Base-by-base conservation (phyloP, 306 rosid genomes). In the Astragalus glycyphyllos region DNA sequence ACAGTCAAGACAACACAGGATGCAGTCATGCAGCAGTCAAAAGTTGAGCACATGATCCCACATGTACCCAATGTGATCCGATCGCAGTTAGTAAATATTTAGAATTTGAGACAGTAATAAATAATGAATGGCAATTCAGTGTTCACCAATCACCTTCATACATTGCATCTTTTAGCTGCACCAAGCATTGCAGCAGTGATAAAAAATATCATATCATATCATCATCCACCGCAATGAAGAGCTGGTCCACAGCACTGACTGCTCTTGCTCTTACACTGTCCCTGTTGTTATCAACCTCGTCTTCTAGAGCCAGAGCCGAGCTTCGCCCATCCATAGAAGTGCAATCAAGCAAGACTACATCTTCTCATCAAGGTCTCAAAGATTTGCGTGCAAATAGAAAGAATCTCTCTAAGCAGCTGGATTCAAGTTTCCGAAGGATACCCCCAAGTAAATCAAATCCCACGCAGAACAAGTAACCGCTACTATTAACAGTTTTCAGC, bases 401-500 rank as follows among this genome's bases (percentile, higher is more conserved):
- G 80, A 74, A 45, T 59, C 82, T 82, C 48, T 67, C 80, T 7
- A 72, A 82, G 87, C 77, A 78, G 76, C 65, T 77, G 49, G 69
- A 62, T 47, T 78, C 93, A 0, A 44, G 85, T 68, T 87, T 87
- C 69, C 72, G 87, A 72, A 79, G 59, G 64, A 87, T 87, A 47
- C 92, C 92, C 12, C 92, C 87, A 44, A 85, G 84, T 75, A 67
- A 58, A 38, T 77, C 92, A 32, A 89, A 90, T 76, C 92, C 89
- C 56, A 82, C 71, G 40, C 88, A 87, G 62, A 87, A 90, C 86
- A 87, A 82, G 96, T 87, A 85, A 82, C 71, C 73, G 72, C 68
- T 64, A 6, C 50, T 34, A 5, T 40, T 66, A 58, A 66, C 67
- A 47, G 62, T 77, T 79, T 75, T 65, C 60, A 68, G 68, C 62